Percentiles rank a stretch among this genome's conserved stretches.
phyloP scores from a whole-genome alignment of 176 grass and related monocot species.

The Melocanna baccifera region DNA sequence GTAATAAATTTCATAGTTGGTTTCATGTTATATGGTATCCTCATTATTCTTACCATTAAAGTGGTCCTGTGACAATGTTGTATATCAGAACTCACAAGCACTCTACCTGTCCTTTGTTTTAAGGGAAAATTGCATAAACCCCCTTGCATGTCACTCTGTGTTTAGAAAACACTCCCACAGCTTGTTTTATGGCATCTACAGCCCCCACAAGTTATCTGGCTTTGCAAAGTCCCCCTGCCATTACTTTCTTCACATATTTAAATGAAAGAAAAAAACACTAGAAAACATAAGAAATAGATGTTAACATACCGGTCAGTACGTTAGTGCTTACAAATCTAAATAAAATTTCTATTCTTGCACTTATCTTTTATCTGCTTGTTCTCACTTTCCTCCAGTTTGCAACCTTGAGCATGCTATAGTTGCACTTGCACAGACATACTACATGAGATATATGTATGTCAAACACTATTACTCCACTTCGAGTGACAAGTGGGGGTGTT shows the following conservation, averaged over 20 bases:
- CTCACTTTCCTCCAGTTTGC: not conserved
- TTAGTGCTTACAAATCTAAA: not conserved
- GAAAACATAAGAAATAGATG: not conserved
- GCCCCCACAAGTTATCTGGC: not conserved
- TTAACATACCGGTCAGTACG: not conserved
- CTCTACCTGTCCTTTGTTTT: conserved; percentile 2
- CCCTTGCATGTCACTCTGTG: not conserved
- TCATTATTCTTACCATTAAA: not conserved
- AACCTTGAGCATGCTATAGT: not conserved
- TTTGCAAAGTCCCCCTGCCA: not conserved
- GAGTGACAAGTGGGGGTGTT: not conserved
- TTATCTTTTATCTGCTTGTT: conserved; percentile 1
- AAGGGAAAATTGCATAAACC: not conserved
- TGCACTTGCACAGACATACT: not conserved
- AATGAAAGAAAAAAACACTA: not conserved
- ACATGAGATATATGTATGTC: not conserved
- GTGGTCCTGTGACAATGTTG: conserved; percentile 4
- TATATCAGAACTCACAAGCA: conserved; percentile 16
- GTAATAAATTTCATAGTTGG: conserved; percentile 22
- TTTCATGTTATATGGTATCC: conserved; percentile 14
- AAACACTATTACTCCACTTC: not conserved
- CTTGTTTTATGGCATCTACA: not conserved
- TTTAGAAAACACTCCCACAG: not conserved
- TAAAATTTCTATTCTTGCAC: not conserved
- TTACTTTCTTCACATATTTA: conserved; percentile 10